Evolutionary conservation across 2,329 filamentous ascomycete species (phyloP).

Genomic region (Bimuria novae-zelandiae): DNA sequence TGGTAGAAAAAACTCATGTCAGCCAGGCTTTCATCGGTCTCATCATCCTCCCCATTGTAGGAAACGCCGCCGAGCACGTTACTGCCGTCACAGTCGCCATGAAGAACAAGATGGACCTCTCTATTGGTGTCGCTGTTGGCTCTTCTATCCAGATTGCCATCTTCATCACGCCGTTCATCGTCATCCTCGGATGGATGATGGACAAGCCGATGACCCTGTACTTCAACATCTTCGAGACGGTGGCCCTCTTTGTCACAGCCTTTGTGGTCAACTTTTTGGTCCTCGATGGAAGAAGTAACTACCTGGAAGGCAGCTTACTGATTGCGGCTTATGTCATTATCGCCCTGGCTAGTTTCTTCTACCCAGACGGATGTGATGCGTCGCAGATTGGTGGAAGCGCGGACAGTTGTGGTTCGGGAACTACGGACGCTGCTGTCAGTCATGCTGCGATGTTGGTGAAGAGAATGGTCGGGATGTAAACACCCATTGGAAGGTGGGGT

Average conservation of each 20-base stretch:
- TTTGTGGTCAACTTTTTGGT: slow-evolving; percentile 87
- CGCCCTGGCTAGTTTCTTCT: slow-evolving; percentile 60
- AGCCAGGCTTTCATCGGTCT: slow-evolving; percentile 76
- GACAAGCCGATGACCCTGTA: slow-evolving; percentile 70
- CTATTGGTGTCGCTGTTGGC: slow-evolving; percentile 77
- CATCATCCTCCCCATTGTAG: slow-evolving; percentile 79
- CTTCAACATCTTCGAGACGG: slow-evolving; percentile 65
- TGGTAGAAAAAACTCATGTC: slow-evolving; percentile 62
- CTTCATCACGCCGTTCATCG: slow-evolving; percentile 74
- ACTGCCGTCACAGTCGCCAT: slow-evolving; percentile 76
- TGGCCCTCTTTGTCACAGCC: slow-evolving; percentile 80
- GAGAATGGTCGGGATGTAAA: slow-evolving; percentile 25
- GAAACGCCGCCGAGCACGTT: slow-evolving; percentile 79
- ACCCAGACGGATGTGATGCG: slow-evolving; percentile 49
- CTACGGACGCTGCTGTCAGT: slow-evolving; percentile 2
- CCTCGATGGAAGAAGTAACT: slow-evolving; percentile 80
- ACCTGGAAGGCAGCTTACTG: slow-evolving; percentile 76
- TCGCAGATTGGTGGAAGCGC: slow-evolving; percentile 52
- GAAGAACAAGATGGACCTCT: slow-evolving; percentile 83
- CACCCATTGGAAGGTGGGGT: no score
- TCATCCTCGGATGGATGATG: slow-evolving; percentile 81
- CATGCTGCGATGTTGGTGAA: slow-evolving; percentile 21
- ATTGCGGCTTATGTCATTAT: slow-evolving; percentile 82
- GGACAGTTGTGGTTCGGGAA: slow-evolving; percentile 15
- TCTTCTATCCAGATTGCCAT: slow-evolving; percentile 80